Conservation (phyloP, 1,284 basidiomycete species). For the Marasmius sp. region DNA sequence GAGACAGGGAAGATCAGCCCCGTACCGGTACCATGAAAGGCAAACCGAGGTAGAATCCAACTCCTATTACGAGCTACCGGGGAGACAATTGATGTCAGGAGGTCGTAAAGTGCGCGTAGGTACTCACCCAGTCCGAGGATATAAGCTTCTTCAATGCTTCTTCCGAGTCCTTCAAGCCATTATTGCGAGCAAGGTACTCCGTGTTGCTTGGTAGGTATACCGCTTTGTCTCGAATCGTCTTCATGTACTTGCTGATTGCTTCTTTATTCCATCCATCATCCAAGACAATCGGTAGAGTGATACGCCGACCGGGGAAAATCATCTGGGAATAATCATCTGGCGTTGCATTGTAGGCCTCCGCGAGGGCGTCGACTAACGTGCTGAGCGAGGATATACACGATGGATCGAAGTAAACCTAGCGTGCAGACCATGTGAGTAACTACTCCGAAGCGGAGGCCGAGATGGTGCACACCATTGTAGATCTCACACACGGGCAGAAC, state of each 20-base stretch:
- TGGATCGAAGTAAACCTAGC: constrained; percentile 53
- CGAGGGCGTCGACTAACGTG: constrained; percentile 38
- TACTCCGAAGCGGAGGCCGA: not conserved
- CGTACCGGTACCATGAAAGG: constrained; percentile 60
- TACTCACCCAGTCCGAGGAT: constrained; percentile 47
- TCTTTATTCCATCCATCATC: constrained; percentile 60
- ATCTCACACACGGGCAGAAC: constrained; percentile 58
- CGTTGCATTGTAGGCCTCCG: constrained; percentile 36
- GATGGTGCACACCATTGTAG: constrained; percentile 43
- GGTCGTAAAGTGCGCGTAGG: not conserved
- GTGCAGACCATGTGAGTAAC: not conserved
- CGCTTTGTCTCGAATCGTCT: constrained; percentile 52
- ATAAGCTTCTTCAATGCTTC: constrained; percentile 48
- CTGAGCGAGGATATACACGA: constrained; percentile 33
- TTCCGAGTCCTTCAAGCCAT: constrained; percentile 46
- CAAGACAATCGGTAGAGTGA: constrained; percentile 63
- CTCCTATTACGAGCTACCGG: constrained; percentile 54
- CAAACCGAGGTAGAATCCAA: constrained; percentile 63
- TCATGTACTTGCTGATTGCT: constrained; percentile 59
- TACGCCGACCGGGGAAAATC: constrained; percentile 49
- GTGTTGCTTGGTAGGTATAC: constrained; percentile 71
- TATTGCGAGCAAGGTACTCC: constrained; percentile 65
- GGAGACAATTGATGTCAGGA: not conserved
- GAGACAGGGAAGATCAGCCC: not conserved
- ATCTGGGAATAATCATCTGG: constrained; percentile 40